Evolutionary conservation across 108 stramenopile genomes (phyloP).

Genomic region (Stephanodiscus triporus): DNA sequence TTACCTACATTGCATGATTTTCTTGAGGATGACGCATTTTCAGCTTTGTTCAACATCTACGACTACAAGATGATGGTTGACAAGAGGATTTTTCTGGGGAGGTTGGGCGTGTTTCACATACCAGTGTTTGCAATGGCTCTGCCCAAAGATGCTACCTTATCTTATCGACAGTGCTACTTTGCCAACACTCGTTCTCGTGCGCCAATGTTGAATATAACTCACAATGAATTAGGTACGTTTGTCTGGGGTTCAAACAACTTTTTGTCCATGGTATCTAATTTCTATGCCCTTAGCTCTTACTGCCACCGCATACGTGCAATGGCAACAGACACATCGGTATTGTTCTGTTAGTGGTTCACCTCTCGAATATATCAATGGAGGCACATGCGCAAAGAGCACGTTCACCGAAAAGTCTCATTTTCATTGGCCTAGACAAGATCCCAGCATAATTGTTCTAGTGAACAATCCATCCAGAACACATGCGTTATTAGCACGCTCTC

Average conservation of each 20-base stretch:
- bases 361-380: conserved; percentile 54
- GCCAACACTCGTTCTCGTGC: conserved; percentile 68
- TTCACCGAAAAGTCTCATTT: conserved; percentile 37
- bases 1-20: conserved; percentile 23
- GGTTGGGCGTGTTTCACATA: conserved; percentile 20
- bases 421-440: conserved; percentile 82
- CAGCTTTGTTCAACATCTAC: background rate
- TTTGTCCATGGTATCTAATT: no score
- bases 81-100: conserved; percentile 54
- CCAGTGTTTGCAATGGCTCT: conserved; percentile 61
- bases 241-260: no score
- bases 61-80: background rate
- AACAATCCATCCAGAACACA: conserved; percentile 49
- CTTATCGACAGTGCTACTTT: conserved; percentile 43
- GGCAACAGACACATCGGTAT: conserved; percentile 57
- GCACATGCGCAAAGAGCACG: conserved; percentile 62
- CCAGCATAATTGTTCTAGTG: conserved; percentile 76
- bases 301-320: conserved; percentile 71
- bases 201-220: conserved; percentile 55
- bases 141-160: conserved; percentile 17
- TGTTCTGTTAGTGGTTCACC: conserved; percentile 68
- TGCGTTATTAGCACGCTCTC: conserved; percentile 70
- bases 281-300: conserved; percentile 44
- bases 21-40: background rate
- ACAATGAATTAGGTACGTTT: conserved; percentile 56